Base-by-base conservation (phyloP, 2,329 filamentous ascomycete species). In the Fusarium phyllophilum region DNA sequence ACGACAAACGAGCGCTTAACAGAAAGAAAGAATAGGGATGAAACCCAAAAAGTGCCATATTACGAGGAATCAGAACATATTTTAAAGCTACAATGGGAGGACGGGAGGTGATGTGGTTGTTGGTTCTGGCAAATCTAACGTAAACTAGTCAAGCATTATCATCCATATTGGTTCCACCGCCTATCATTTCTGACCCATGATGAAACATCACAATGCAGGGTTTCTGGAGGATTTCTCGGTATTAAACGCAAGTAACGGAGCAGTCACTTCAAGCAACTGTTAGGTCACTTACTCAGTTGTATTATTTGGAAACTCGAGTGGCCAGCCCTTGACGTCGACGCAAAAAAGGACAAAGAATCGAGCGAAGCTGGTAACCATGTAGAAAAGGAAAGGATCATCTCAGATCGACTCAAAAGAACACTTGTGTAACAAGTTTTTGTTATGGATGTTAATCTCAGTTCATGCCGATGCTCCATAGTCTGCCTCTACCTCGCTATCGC, bases 131-230 rank as follows among this genome's bases (percentile, higher is more conserved):
- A 31, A 69, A 38, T 39, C 36, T 49, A 41, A 42, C 33, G 22
- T 29, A 31, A 59, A 18, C 62, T 34, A 55, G 60, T 66, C 45
- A 57, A 66, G 52, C 52, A 66, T 62, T 34, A 39, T 31, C 55
- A n/a, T 54, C 38, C 65, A 66, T 29, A 33, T 49, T 36, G 38
- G 66, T 70, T 66, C 66, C 52, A 72, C 51, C 45, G 38, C 41
- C 41, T 42, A 20, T 42, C 57, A 55, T 49, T 36, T 29, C 44
- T 38, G 39, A 57, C 55, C 66, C 29, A 42, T 44, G 49, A 64
- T 70, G 66, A 52, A 65, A 66, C 59, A 58, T 26, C 31, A n/a
- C 31, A 36, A 41, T 33, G 34, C 36, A 54, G 41, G 44, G 45
- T 48, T 44, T 24, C 34, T 9, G 15, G 29, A 38, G 26, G 31